phyloP scores from a whole-genome alignment of 1,284 basidiomycete genomes.

The Cutaneotrichosporon cavernicola region DNA sequence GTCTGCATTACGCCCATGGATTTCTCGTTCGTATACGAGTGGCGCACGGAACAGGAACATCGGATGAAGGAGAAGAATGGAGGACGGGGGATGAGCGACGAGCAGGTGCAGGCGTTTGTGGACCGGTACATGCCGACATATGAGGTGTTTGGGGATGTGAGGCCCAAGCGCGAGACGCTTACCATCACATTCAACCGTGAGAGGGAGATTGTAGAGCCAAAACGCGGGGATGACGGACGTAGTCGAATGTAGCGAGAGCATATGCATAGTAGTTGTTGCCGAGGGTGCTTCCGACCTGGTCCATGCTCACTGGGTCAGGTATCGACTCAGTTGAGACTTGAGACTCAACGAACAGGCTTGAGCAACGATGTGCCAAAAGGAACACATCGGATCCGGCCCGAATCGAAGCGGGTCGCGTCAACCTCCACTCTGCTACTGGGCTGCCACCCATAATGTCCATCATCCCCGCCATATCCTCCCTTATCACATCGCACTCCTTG shows the following conservation, averaged over 20 bases:
- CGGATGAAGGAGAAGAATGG: conserved; percentile 79
- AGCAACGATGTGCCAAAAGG: too few relatives aligned
- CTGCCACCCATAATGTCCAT: neutral
- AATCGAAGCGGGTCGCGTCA: neutral
- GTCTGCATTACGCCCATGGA: conserved; percentile 35
- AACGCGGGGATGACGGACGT: neutral
- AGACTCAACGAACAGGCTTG: neutral
- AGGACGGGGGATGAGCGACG: conserved; percentile 81
- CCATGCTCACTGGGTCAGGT: neutral
- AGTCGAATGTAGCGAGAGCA: neutral
- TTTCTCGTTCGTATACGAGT: conserved; percentile 51
- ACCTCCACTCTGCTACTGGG: neutral
- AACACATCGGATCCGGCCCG: neutral
- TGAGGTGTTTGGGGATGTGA: conserved; percentile 24
- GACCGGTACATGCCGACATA: conserved; percentile 49
- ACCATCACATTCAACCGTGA: conserved; percentile 8
- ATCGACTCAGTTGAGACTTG: neutral
- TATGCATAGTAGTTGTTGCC: neutral
- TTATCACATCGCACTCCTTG: neutral
- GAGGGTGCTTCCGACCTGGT: neutral
- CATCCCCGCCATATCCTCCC: neutral
- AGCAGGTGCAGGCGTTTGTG: conserved; percentile 68
- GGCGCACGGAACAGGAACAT: conserved; percentile 86
- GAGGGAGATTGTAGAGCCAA: conserved; percentile 1
- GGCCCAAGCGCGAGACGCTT: conserved; percentile 2